These are phyloP conservation scores for Cutaneotrichosporon cavernicola DNA, from an alignment of 1,284 basidiomycete species.

Conservation along the genomic window DNA sequence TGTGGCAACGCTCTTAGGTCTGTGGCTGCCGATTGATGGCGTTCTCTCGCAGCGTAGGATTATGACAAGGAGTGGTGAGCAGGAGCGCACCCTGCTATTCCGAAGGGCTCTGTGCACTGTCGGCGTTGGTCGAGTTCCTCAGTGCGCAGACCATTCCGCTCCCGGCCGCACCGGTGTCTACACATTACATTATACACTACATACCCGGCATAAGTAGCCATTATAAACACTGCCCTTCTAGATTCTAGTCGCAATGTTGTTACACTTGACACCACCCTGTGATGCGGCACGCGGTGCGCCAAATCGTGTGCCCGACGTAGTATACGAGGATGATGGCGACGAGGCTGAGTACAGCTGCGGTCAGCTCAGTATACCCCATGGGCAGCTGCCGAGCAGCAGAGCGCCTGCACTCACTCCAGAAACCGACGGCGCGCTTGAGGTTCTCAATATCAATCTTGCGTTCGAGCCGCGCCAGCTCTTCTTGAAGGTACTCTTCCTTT, in stretches of 20 bases:
- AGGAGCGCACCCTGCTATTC: too few relatives aligned
- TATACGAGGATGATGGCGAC: not conserved
- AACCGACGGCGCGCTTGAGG: slow-evolving; percentile 14
- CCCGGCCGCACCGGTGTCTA: not conserved
- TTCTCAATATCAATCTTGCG: slow-evolving; percentile 20
- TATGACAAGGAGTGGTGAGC: too few relatives aligned
- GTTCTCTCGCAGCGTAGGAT: too few relatives aligned
- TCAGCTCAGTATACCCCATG: not conserved
- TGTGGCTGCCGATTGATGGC: too few relatives aligned
- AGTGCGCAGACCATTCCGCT: not conserved
- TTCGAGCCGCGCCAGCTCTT: slow-evolving; percentile 31
- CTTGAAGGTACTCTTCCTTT: slow-evolving; percentile 31
- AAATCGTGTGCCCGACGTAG: not conserved
- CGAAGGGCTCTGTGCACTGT: too few relatives aligned
- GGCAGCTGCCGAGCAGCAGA: not conserved
- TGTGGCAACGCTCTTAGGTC: too few relatives aligned
- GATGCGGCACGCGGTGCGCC: not conserved
- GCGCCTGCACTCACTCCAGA: slow-evolving; percentile 8
- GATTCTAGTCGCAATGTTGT: not conserved
- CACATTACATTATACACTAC: slow-evolving; percentile 26
- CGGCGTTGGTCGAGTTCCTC: slow-evolving; percentile 25
- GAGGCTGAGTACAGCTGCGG: not conserved
- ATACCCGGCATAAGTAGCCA: not conserved
- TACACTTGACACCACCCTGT: not conserved
- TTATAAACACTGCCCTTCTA: not conserved